Evolutionary conservation across 495 filamentous ascomycete species (phyloP).

Genomic region (Penicillium tannophilum): DNA sequence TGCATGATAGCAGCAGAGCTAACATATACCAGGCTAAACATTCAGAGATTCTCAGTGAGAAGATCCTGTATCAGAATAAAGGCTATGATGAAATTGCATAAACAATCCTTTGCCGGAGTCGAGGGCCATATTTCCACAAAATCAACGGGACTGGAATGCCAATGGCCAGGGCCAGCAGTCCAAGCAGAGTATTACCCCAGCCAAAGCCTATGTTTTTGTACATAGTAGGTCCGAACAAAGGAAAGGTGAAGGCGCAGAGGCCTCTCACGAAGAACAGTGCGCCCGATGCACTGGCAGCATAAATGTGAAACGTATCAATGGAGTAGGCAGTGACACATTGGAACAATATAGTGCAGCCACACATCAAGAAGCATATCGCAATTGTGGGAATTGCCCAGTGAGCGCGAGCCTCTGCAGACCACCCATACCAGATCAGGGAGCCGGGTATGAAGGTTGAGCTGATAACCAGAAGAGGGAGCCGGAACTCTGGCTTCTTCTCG

Average conservation of each 20-base stretch:
- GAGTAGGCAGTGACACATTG: constrained; percentile 60
- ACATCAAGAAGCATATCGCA: constrained; percentile 48
- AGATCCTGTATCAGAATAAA: neutral
- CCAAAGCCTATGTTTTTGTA: constrained; percentile 42
- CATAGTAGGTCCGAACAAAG: constrained; percentile 37
- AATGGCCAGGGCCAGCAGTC: constrained; percentile 42
- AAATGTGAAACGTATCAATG: constrained; percentile 55
- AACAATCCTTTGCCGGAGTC: constrained; percentile 7
- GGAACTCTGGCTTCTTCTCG: constrained; percentile 23
- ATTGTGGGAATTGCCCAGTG: constrained; percentile 61
- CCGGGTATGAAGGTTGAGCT: constrained; percentile 14
- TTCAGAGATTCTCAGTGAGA: neutral
- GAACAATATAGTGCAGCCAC: constrained; percentile 55
- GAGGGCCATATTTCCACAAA: constrained; percentile 39
- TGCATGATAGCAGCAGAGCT: neutral
- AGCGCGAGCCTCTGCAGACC: constrained; percentile 30
- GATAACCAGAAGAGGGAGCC: constrained; percentile 17
- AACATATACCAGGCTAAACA: neutral
- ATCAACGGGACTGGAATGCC: constrained; percentile 1
- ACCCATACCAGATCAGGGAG: constrained; percentile 51
- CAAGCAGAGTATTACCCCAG: constrained; percentile 51
- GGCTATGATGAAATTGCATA: constrained; percentile 2
- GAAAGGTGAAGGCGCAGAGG: constrained; percentile 40
- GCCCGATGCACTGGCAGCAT: constrained; percentile 57
- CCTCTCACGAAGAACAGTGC: constrained; percentile 45